Evolutionary conservation across 2,329 filamentous ascomycete species (phyloP), one percentile per base, ranked within the genome.

Genomic region (Aureobasidium sp.): DNA sequence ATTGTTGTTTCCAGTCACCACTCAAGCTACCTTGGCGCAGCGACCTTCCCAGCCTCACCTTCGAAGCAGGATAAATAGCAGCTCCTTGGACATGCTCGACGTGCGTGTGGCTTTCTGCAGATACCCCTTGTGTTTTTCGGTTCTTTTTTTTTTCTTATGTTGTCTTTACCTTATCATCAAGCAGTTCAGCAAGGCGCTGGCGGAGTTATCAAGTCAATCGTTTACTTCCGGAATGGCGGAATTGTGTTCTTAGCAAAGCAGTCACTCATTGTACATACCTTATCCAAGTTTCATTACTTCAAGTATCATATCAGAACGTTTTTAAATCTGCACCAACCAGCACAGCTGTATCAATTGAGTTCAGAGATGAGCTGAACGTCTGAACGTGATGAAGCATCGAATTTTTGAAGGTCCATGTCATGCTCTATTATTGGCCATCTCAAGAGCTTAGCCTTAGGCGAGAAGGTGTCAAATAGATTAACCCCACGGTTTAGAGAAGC

Each of bases 131-230:
- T 51, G 46, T 60, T 59, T 60, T 41, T 32, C 29, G 29, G 5
- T 60, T 41, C 26, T 32, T 20, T 48, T 39, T 27, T 46, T 57
- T 44, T 32, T 20, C 44, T 0, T 92, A 95, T 5, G 91, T 88
- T 69, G 95, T 96, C 17, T 88, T 91, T 0, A 92, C 88, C 13
- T 97, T 80, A 5, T 96, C 80, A 32, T 92, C 90, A 2, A 97
- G 78, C 69, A 95, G 90, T 62, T 91, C 36, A 60, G 57, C 57
- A 42, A 60, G 57, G 57, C 57, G 57, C 57, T 51, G 57, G 57
- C 44, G 57, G 57, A 51, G 57, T 60, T 60, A 27, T 51, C 36
- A 48, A 48, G 42, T 44, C 53, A 26, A 46, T 34, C 53, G 20
- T 58, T 34, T 42, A 58, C 29, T 58, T 58, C 27, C 15, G 41